A percentile compares a stretch with the other conserved stretches of the same genome.
Evolutionary conservation across 2,329 filamentous ascomycete species (phyloP).

Genomic region (Fonsecaea nubica): DNA sequence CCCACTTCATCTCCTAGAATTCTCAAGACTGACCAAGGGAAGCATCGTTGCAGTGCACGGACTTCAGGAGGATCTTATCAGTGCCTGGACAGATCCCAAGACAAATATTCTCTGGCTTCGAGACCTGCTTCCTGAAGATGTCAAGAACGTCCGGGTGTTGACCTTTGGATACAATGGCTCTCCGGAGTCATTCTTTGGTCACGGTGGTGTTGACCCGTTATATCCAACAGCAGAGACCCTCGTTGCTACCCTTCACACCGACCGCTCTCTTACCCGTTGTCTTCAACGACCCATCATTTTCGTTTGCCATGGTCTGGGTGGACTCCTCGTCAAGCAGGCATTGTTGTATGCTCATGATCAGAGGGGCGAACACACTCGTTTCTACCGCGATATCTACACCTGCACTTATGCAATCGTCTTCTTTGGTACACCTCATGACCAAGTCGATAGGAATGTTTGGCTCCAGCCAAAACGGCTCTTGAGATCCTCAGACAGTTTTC

Average conservation of each 20-base stretch:
- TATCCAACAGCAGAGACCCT: slow-evolving; percentile 42
- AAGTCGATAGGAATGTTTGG: slow-evolving; percentile 43
- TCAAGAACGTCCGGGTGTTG: slow-evolving; percentile 29
- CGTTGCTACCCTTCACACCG: slow-evolving; percentile 44
- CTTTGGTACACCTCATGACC: slow-evolving; percentile 48
- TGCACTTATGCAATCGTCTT: slow-evolving; percentile 48
- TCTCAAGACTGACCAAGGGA: neutral
- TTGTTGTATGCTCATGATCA: slow-evolving; percentile 41
- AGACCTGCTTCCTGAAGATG: slow-evolving; percentile 35
- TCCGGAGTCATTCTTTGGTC: slow-evolving; percentile 3
- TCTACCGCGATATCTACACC: slow-evolving; percentile 43
- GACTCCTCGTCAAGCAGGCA: slow-evolving; percentile 48
- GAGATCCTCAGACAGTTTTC: neutral
- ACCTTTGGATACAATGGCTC: slow-evolving; percentile 35
- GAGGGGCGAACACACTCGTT: slow-evolving; percentile 39
- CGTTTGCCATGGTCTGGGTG: slow-evolving; percentile 49
- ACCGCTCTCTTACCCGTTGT: slow-evolving; percentile 42
- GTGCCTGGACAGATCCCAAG: slow-evolving; percentile 38
- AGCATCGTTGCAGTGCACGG: slow-evolving; percentile 41
- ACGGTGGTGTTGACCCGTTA: neutral
- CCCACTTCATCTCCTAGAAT: no score
- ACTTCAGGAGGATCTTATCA: slow-evolving; percentile 34
- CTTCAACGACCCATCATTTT: slow-evolving; percentile 47
- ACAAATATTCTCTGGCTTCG: slow-evolving; percentile 37
- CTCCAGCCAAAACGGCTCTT: slow-evolving; percentile 6